Evolutionary conservation across 306 rosid species (phyloP).

Genomic region (Myrica gale): DNA sequence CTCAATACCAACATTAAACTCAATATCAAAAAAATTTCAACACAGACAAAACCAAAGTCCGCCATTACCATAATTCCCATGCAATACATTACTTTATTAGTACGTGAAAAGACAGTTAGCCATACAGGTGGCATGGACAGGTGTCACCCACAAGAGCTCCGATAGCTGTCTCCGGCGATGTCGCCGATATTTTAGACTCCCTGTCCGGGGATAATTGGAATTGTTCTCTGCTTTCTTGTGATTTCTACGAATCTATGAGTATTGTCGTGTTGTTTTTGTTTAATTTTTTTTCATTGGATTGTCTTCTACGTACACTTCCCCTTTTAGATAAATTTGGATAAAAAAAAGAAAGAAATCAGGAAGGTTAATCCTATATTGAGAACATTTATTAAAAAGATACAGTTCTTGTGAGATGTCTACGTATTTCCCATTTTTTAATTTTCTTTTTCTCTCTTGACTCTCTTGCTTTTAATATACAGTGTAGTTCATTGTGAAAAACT

Average conservation of each 20-base stretch:
- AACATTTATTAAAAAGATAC: slow-evolving; percentile 14
- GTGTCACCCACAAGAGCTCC: slow-evolving; percentile 37
- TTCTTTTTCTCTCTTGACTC: neutral
- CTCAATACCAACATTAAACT: too few species aligned
- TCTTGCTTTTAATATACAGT: neutral
- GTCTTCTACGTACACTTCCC: neutral
- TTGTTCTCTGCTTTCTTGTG: slow-evolving; percentile 1
- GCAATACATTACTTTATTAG: slow-evolving; percentile 50
- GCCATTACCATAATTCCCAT: slow-evolving; percentile 41
- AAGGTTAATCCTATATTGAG: neutral
- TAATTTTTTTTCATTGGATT: neutral
- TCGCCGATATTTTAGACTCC: slow-evolving; percentile 36
- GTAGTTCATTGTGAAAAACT: neutral
- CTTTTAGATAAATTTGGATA: neutral
- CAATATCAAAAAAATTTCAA: too few species aligned
- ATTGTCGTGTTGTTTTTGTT: neutral
- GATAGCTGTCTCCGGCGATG: slow-evolving; percentile 8
- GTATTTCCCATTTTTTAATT: neutral
- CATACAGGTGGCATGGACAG: too few species aligned
- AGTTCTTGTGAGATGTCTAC: neutral
- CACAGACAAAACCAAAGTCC: too few species aligned
- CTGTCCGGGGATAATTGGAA: slow-evolving; percentile 24
- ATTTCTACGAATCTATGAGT: neutral
- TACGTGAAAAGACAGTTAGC: slow-evolving; percentile 36
- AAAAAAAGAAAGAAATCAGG: neutral